A percentile compares a stretch with the other conserved stretches of the same genome.
phyloP scores from a whole-genome alignment of 2,329 filamentous ascomycete genomes.

The Juglanconis sp. region DNA sequence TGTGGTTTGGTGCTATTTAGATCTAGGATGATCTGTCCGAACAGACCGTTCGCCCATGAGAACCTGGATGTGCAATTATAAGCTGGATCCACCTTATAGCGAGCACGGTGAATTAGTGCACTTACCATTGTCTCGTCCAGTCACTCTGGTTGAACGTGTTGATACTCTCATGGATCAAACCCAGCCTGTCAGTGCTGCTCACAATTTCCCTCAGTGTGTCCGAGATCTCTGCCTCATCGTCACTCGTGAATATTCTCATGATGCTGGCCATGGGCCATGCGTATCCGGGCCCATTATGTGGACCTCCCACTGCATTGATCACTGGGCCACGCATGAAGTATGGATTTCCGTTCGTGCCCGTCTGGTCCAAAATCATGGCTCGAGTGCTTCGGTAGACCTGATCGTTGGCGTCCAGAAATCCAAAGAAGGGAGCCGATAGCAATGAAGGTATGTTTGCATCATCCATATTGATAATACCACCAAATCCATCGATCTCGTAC shows the following conservation, averaged over 20 bases:
- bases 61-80: slow-evolving; percentile 59
- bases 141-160: slow-evolving; percentile 56
- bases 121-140: slow-evolving; percentile 44
- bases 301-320: slow-evolving; percentile 49
- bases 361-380: slow-evolving; percentile 58
- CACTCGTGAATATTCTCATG: slow-evolving; percentile 73
- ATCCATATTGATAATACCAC: slow-evolving; percentile 59
- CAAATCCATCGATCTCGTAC: slow-evolving; percentile 71
- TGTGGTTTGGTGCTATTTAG: slow-evolving; percentile 68
- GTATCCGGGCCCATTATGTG: slow-evolving; percentile 58
- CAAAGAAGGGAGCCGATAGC: slow-evolving; percentile 59
- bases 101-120: not conserved
- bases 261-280: slow-evolving; percentile 89
- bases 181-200: slow-evolving; percentile 67
- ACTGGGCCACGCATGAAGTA: slow-evolving; percentile 59
- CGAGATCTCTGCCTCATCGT: slow-evolving; percentile 72
- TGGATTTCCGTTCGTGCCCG: slow-evolving; percentile 60
- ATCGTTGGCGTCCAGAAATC: slow-evolving; percentile 56
- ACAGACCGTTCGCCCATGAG: slow-evolving; percentile 85
- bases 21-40: slow-evolving; percentile 79
- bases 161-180: slow-evolving; percentile 78
- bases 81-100: not conserved
- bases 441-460: slow-evolving; percentile 65
- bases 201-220: slow-evolving; percentile 62
- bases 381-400: slow-evolving; percentile 70